A percentile compares a stretch with the other conserved stretches of the same genome.
Conservation (phyloP, 106 monocot genomes). For the Acorus gramineus region DNA sequence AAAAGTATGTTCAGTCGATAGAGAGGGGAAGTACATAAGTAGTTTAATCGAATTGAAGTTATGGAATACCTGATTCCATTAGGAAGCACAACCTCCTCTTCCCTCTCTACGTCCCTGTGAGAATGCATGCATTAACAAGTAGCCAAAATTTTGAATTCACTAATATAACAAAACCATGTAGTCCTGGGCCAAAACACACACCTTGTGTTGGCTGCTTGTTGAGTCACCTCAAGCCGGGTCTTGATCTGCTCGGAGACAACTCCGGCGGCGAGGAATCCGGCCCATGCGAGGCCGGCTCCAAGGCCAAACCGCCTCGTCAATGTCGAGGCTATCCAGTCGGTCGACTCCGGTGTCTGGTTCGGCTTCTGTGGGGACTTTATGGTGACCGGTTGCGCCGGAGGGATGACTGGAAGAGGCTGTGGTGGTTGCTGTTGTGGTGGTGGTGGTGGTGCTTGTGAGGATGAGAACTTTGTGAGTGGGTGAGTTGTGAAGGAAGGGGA, state of each 20-base stretch:
- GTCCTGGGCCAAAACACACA: slow-evolving; percentile 1
- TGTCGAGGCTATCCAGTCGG: slow-evolving; percentile 81
- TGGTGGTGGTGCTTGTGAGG: slow-evolving; percentile 7
- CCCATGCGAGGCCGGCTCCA: slow-evolving; percentile 96
- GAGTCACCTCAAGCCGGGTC: slow-evolving; percentile 71
- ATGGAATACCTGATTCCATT: slow-evolving; percentile 60
- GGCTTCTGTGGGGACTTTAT: neutral
- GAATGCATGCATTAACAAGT: neutral
- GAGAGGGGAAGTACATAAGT: too few species aligned
- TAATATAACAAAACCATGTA: too few species aligned
- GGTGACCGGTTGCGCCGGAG: slow-evolving; percentile 1
- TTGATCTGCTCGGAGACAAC: slow-evolving; percentile 93
- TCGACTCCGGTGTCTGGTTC: slow-evolving; percentile 35
- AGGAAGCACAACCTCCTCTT: slow-evolving; percentile 58
- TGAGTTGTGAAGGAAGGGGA: slow-evolving; percentile 11
- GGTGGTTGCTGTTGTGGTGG: slow-evolving; percentile 10
- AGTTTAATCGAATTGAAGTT: too few species aligned
- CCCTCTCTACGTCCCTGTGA: slow-evolving; percentile 52
- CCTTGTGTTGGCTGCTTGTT: slow-evolving; percentile 66
- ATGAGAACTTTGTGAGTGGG: slow-evolving; percentile 15
- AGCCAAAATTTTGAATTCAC: neutral
- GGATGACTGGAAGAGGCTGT: neutral
- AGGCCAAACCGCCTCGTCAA: slow-evolving; percentile 81
- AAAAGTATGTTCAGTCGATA: too few species aligned
- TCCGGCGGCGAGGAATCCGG: slow-evolving; percentile 64